A percentile compares a stretch with the other conserved stretches of the same genome.
These are phyloP conservation scores for Epichloe festucae DNA, from an alignment of 2,329 filamentous ascomycete species.

Conservation along the genomic window DNA sequence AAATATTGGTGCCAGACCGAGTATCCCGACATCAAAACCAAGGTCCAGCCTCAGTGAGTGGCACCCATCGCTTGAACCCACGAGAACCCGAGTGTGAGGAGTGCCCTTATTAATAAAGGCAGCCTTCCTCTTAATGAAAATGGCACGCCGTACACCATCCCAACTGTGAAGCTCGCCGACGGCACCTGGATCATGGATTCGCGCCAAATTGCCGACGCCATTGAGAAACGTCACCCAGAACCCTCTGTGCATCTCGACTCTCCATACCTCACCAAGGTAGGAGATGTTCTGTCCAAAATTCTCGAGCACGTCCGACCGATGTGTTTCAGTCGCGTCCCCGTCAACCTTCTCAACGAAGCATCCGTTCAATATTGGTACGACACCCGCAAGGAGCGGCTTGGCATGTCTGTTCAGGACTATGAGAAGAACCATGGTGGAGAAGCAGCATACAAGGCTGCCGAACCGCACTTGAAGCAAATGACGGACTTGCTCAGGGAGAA, in stretches of 20 bases:
- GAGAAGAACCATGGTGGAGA: conserved; percentile 35
- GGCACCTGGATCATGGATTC: conserved; percentile 53
- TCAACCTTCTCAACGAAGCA: conserved; percentile 34
- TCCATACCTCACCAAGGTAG: conserved; percentile 31
- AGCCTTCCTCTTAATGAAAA: conserved; percentile 7
- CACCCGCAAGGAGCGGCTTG: conserved; percentile 35
- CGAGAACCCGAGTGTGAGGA: not conserved
- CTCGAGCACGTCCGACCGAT: conserved; percentile 24
- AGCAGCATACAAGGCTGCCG: conserved; percentile 32
- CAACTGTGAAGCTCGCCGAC: conserved; percentile 40
- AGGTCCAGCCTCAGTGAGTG: conserved; percentile 39
- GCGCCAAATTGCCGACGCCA: conserved; percentile 39
- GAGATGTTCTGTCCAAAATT: conserved; percentile 22
- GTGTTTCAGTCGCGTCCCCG: conserved; percentile 35
- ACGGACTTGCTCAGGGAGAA: conserved; percentile 34
- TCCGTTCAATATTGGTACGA: conserved; percentile 42
- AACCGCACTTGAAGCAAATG: conserved; percentile 19
- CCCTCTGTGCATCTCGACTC: conserved; percentile 46
- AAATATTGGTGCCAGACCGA: conserved; percentile 21
- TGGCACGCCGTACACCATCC: conserved; percentile 18
- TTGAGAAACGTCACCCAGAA: conserved; percentile 46
- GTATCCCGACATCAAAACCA: conserved; percentile 30
- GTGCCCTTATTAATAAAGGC: not conserved
- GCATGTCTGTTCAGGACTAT: conserved; percentile 39
- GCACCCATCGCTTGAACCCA: not conserved